Conservation (phyloP, 2,329 filamentous ascomycete species). For the Lachnellula subtilissima region DNA sequence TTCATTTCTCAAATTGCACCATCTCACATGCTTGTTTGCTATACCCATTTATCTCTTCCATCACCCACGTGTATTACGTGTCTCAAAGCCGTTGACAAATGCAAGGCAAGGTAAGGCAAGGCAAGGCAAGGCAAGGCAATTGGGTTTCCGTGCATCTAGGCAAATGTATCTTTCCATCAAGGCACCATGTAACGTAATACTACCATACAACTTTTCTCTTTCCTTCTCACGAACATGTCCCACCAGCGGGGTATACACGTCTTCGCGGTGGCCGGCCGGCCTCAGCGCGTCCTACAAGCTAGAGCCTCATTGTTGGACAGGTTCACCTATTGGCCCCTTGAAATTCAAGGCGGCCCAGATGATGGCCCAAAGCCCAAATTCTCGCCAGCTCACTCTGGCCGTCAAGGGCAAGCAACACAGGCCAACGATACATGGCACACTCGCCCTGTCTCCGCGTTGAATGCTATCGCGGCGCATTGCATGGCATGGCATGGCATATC, state of each 20-base stretch:
- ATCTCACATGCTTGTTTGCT: no score
- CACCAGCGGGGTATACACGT: background rate
- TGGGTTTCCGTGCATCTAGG: background rate
- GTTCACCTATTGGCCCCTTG: no score
- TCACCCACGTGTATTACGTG: no score
- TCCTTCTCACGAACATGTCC: background rate
- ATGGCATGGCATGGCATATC: background rate
- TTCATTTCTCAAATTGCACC: no score
- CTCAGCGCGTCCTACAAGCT: slow-evolving; percentile 6
- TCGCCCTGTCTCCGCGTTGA: slow-evolving; percentile 1
- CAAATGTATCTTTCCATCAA: background rate
- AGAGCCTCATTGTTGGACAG: slow-evolving; percentile 9
- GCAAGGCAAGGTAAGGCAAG: background rate
- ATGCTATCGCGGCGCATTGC: slow-evolving; percentile 2
- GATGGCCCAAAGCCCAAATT: background rate
- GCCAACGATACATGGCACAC: slow-evolving; percentile 6
- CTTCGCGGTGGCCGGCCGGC: background rate
- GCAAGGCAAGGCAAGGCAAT: background rate
- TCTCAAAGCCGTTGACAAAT: background rate
- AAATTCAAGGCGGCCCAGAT: no score
- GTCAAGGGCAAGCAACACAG: background rate
- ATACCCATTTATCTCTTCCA: no score
- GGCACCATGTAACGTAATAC: slow-evolving; percentile 10
- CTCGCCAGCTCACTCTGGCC: slow-evolving; percentile 6
- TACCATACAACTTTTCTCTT: background rate